phyloP scores from a whole-genome alignment of 495 filamentous ascomycete genomes.

The Apiosordaria backusii region DNA sequence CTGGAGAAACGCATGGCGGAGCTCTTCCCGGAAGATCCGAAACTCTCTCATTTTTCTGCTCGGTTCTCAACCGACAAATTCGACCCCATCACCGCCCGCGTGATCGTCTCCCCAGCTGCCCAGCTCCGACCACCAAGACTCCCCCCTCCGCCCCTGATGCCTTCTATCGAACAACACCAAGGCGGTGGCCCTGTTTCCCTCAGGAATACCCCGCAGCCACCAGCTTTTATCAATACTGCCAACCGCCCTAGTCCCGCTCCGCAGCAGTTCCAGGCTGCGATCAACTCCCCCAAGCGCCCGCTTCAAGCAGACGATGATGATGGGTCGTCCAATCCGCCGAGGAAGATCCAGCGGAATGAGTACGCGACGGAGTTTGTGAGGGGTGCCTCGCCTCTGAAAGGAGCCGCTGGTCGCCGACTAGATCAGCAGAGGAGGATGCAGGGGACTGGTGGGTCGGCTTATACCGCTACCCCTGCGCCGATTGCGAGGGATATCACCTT shows the following conservation, averaged over 20 bases:
- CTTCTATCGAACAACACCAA: constrained; percentile 47
- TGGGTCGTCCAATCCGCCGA: constrained; percentile 59
- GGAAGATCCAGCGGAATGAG: constrained; percentile 54
- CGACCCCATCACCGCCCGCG: constrained; percentile 66
- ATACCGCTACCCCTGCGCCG: constrained; percentile 35
- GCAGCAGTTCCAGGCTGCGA: constrained; percentile 47
- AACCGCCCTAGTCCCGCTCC: constrained; percentile 42
- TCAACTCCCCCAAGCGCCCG: constrained; percentile 75
- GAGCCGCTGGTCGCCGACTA: constrained; percentile 72
- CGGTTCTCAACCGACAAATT: constrained; percentile 61
- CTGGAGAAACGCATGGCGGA: constrained; percentile 90
- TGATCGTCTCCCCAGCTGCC: constrained; percentile 73
- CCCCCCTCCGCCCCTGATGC: constrained; percentile 28
- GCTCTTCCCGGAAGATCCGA: constrained; percentile 82
- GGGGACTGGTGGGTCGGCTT: constrained; percentile 38
- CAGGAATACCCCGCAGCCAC: constrained; percentile 51
- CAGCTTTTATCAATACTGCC: constrained; percentile 9
- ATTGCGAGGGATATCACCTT: constrained; percentile 80
- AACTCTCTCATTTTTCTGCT: constrained; percentile 66
- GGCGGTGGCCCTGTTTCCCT: constrained; percentile 41
- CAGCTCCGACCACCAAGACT: constrained; percentile 65
- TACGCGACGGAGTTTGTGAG: constrained; percentile 44
- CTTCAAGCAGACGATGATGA: constrained; percentile 68
- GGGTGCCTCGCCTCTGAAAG: constrained; percentile 83
- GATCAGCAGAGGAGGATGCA: constrained; percentile 69